Evolutionary conservation across 1,284 basidiomycete genomes (phyloP).

Genomic region (Ustilago loliicola): DNA sequence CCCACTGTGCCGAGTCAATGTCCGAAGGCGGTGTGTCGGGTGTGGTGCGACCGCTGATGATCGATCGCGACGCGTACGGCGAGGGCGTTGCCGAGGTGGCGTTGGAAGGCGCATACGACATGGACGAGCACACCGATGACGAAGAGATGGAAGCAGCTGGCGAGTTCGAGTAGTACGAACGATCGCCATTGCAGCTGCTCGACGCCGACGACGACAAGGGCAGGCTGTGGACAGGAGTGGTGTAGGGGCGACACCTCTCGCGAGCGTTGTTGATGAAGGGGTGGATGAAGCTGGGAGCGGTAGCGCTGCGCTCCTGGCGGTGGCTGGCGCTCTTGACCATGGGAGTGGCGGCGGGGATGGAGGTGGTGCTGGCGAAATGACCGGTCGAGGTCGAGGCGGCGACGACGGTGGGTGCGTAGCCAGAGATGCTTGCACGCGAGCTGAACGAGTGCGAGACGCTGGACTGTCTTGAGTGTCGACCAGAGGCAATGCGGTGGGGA

Average conservation of each 20-base stretch:
- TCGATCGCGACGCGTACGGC: constrained; percentile 49
- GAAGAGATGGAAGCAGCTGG: constrained; percentile 52
- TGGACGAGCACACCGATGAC: constrained; percentile 50
- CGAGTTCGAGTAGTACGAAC: constrained; percentile 42
- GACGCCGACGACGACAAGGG: constrained; percentile 28
- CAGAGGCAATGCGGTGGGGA: constrained; percentile 34
- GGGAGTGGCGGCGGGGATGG: constrained; percentile 36
- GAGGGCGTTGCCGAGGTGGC: constrained; percentile 50
- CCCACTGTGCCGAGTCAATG: constrained; percentile 41
- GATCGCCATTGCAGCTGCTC: constrained; percentile 13
- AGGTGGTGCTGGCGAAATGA: constrained; percentile 28
- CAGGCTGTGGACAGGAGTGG: constrained; percentile 51
- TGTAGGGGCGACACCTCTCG: constrained; percentile 55
- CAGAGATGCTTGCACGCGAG: constrained; percentile 53
- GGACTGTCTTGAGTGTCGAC: constrained; percentile 46
- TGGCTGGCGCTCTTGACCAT: constrained; percentile 52
- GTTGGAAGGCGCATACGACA: constrained; percentile 38
- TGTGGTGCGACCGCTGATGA: constrained; percentile 61
- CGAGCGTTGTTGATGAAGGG: constrained; percentile 49
- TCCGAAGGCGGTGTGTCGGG: constrained; percentile 66
- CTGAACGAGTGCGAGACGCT: constrained; percentile 41
- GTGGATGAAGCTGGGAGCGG: constrained; percentile 47
- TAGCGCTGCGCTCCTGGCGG: constrained; percentile 42
- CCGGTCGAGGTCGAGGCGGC: constrained; percentile 20
- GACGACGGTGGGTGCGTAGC: constrained; percentile 28